Evolutionary conservation across 1,284 basidiomycete species (phyloP).

Genomic region (Fomitopsis schrenkii): DNA sequence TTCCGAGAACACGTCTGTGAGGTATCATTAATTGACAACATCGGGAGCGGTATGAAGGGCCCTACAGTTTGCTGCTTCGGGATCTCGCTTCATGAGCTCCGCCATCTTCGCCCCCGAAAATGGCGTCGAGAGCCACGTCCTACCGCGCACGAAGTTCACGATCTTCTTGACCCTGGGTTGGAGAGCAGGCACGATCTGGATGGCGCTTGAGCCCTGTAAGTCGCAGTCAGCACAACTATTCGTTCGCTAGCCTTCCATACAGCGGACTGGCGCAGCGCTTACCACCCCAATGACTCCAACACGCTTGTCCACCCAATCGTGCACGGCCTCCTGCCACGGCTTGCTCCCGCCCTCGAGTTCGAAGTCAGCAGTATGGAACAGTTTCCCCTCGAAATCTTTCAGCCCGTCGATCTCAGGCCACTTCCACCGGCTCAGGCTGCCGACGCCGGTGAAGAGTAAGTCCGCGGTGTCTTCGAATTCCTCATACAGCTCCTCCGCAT

Average conservation of each 20-base stretch:
- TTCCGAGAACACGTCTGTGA: slow-evolving; percentile 45
- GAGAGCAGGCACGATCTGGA: slow-evolving; percentile 59
- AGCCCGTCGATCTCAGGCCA: slow-evolving; percentile 60
- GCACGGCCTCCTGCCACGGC: slow-evolving; percentile 43
- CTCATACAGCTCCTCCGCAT: slow-evolving; percentile 28
- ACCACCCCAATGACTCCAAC: slow-evolving; percentile 64
- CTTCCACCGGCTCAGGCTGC: slow-evolving; percentile 46
- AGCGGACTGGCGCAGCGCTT: slow-evolving; percentile 15
- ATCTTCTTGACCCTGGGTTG: slow-evolving; percentile 50
- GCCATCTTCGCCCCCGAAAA: slow-evolving; percentile 40
- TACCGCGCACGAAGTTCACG: slow-evolving; percentile 55
- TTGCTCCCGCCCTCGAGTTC: slow-evolving; percentile 38
- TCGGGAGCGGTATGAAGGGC: neutral
- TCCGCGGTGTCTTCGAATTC: slow-evolving; percentile 50
- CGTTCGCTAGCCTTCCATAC: neutral
- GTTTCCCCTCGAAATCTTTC: slow-evolving; percentile 43
- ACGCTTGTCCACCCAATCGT: slow-evolving; percentile 48
- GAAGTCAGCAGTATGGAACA: slow-evolving; percentile 58
- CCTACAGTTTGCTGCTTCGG: slow-evolving; percentile 41
- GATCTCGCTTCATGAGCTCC: slow-evolving; percentile 34
- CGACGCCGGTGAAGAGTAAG: slow-evolving; percentile 49
- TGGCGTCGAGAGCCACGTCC: slow-evolving; percentile 55
- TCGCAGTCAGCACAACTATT: neutral
- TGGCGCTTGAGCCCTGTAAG: slow-evolving; percentile 55
- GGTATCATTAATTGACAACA: neutral